These are phyloP conservation scores for Onygenales sp. DNA, from an alignment of 2,329 filamentous ascomycete species.

Conservation along the genomic window DNA sequence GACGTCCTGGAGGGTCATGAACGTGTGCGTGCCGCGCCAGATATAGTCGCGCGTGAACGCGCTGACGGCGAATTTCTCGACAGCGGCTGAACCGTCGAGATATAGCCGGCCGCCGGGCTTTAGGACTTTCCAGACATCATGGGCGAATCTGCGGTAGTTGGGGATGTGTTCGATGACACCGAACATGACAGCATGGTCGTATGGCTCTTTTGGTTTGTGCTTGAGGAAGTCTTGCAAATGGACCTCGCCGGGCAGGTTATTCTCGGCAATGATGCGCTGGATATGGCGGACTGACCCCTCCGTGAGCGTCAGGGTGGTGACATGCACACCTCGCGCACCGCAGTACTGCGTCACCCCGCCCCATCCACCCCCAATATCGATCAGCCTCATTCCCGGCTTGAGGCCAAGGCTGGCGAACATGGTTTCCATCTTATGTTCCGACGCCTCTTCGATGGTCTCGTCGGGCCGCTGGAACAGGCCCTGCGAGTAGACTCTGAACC, in stretches of 20 bases:
- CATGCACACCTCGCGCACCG: conserved; percentile 11
- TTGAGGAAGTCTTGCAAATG: neutral
- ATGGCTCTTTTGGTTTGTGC: neutral
- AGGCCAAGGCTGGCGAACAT: conserved; percentile 4
- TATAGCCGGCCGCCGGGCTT: conserved; percentile 9
- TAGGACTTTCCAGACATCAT: conserved; percentile 8
- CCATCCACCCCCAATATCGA: conserved; percentile 13
- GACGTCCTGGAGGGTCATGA: conserved; percentile 1
- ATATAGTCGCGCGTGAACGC: conserved; percentile 1
- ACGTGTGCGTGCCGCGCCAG: neutral
- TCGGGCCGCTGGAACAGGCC: neutral
- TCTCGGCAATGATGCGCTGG: neutral
- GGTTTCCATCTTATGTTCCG: neutral
- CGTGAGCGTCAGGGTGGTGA: conserved; percentile 5
- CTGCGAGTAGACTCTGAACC: neutral
- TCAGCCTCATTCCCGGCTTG: conserved; percentile 9
- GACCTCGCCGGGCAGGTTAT: neutral
- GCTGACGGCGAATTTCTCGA: neutral
- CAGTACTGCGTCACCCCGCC: conserved; percentile 13
- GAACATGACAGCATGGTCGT: neutral
- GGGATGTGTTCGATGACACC: conserved; percentile 9
- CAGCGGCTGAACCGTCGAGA: neutral
- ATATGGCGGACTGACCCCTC: neutral
- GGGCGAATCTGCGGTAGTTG: conserved; percentile 9
- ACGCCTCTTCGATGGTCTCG: neutral